Base-by-base conservation (phyloP, 805 yeast species). In the Naumovozyma castellii region DNA sequence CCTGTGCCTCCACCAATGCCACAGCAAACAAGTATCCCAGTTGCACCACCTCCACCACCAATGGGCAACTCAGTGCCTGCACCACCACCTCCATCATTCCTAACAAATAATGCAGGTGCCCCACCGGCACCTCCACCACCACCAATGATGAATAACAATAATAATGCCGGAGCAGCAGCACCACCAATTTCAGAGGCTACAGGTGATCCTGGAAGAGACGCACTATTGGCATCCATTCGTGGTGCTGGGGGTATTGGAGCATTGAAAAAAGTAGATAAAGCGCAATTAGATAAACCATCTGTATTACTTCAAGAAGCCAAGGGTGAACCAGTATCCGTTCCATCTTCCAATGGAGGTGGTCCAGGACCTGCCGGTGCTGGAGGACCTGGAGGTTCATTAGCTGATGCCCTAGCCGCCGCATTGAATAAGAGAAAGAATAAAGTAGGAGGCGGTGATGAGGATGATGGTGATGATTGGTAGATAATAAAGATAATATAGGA, bases 341-440 rank as follows among this genome's bases (percentile, higher is more conserved):
- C 46, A 18, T 9, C 40, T 4, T 33, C 43, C 6, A 32, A 41
- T 17, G 57, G 69, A 0, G 44, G 59, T 4, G 60, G 62, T 9
- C 49, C 65, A n/a, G 54, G 67, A 8, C 53, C 68, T 12, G 61
- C 62, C n/a, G 68, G 63, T 3, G 63, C 66, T 10, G 67, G 69
- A 3, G 71, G 74, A 6, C 78, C 74, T 3, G 76, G 82, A 1
- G 82, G 77, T 2, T 69, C 75, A 12, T 64, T 87, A 43, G 95
- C 95, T 1, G 94, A 84, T 59, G 95, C 95, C 0, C 65, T 87
- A 38, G 86, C 94, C 8, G 84, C 84, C 14, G 97, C 97, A 3
- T 70, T 90, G 48, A 83, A 72, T 51, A 75, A 76, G 41, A 73
- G 97, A 54, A 90, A 90, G 62, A 76, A 74, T 16, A 86, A 85